A percentile compares a stretch with the other conserved stretches of the same genome.
Conservation (phyloP, 169 alveolate species). For the Eimeria tenella region DNA sequence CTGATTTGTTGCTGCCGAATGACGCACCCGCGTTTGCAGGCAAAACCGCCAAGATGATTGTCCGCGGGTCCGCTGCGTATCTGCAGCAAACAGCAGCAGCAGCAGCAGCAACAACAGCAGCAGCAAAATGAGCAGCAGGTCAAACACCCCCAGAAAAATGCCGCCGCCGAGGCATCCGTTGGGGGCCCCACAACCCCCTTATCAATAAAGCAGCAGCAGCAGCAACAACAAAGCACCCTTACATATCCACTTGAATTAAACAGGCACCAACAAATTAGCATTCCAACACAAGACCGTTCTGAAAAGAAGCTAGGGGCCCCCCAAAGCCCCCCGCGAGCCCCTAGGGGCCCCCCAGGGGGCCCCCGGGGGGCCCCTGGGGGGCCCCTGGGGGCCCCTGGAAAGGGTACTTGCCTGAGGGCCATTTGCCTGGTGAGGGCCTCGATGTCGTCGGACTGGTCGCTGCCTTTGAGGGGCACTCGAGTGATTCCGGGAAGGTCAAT, state of each 20-base stretch:
- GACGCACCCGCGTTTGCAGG: slow-evolving; percentile 95
- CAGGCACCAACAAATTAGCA: too few species aligned
- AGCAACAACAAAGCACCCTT: too few species aligned
- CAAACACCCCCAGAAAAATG: not conserved
- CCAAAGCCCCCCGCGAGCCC: too few species aligned
- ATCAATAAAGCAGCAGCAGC: too few species aligned
- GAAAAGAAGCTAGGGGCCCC: too few species aligned
- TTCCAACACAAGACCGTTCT: too few species aligned
- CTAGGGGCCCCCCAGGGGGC: too few species aligned
- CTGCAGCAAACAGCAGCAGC: slow-evolving; percentile 13
- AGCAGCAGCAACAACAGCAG: not conserved
- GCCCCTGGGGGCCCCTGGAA: not conserved
- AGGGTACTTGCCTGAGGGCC: slow-evolving; percentile 77
- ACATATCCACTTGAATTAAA: too few species aligned
- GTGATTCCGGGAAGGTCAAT: slow-evolving; percentile 99
- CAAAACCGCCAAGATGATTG: slow-evolving; percentile 97
- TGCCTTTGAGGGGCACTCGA: slow-evolving; percentile 95
- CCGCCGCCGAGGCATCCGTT: too few species aligned
- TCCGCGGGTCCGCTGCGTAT: slow-evolving; percentile 96
- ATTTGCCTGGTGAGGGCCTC: slow-evolving; percentile 95
- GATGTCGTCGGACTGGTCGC: slow-evolving; percentile 97
- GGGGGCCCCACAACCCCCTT: too few species aligned
- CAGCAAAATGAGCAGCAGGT: not conserved
- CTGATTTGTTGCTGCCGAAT: not conserved
- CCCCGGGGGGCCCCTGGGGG: too few species aligned